Conservation (phyloP, 2,329 filamentous ascomycete species). For the Fusarium xyrophilum region DNA sequence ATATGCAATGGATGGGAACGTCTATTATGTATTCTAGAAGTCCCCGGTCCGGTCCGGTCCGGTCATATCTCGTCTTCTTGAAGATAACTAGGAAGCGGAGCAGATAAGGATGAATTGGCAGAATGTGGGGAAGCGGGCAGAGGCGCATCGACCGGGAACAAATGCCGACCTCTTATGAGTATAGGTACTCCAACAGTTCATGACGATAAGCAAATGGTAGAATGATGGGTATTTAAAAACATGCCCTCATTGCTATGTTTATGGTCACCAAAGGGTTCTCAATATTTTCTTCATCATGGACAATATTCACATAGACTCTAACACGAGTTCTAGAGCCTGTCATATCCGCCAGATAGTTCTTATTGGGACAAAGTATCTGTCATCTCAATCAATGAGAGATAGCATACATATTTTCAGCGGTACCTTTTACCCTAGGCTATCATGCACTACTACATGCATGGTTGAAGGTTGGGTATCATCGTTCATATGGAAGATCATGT, state of each 20-base stretch:
- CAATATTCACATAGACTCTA: neutral
- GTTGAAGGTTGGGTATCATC: neutral
- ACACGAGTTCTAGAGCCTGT: neutral
- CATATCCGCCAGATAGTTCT: neutral
- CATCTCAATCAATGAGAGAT: neutral
- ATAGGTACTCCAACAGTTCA: neutral
- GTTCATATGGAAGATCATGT: conserved; percentile 29
- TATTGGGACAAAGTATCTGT: neutral
- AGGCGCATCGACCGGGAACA: conserved; percentile 35
- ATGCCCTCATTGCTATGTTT: neutral
- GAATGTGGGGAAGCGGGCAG: conserved; percentile 13
- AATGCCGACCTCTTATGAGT: conserved; percentile 34
- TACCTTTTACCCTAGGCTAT: neutral
- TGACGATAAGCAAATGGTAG: neutral
- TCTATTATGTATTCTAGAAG: neutral
- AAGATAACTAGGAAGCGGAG: neutral
- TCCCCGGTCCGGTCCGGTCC: conserved; percentile 31
- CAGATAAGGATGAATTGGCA: neutral
- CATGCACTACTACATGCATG: neutral
- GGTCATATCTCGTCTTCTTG: conserved; percentile 5
- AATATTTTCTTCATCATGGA: neutral
- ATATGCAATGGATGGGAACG: conserved; percentile 3
- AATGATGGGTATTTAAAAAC: neutral
- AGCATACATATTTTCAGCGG: neutral
- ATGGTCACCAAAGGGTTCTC: neutral